phyloP scores from a whole-genome alignment of 768 basidiomycete genomes.

The Suillus plorans region DNA sequence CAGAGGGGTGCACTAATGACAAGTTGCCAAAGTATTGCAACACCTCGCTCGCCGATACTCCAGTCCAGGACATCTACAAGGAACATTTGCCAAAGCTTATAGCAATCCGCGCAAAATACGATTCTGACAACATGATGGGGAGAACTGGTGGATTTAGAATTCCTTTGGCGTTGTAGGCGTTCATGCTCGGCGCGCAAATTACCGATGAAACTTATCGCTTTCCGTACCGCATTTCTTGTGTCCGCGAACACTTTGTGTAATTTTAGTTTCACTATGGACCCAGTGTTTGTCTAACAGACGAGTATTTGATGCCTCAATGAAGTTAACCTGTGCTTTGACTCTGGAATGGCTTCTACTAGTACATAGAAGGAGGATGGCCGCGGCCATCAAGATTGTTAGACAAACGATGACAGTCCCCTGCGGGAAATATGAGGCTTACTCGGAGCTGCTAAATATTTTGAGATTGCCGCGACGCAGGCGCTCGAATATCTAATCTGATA shows the following conservation, averaged over 20 bases:
- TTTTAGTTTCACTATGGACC: background rate
- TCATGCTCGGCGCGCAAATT: background rate
- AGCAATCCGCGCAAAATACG: conserved; percentile 6
- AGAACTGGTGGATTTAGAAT: conserved; percentile 18
- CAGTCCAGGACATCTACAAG: conserved; percentile 9
- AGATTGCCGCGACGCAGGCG: too few relatives aligned
- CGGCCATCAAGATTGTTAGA: too few relatives aligned
- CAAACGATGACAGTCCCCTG: too few relatives aligned
- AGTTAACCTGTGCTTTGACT: background rate
- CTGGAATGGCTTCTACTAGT: background rate
- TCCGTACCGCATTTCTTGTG: background rate
- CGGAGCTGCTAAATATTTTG: too few relatives aligned
- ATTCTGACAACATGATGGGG: conserved; percentile 16
- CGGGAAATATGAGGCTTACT: too few relatives aligned
- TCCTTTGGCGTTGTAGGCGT: conserved; percentile 3
- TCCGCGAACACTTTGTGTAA: background rate
- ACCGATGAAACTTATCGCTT: background rate
- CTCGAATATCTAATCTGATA: too few relatives aligned
- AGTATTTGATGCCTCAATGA: background rate
- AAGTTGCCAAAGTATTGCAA: conserved; percentile 12
- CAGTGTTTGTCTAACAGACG: background rate
- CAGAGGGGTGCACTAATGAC: background rate
- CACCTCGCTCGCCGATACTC: conserved; percentile 11
- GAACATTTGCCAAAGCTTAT: conserved; percentile 5
- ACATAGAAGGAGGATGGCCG: too few relatives aligned